These are phyloP conservation scores for Cutaneotrichosporon cavernicola DNA, from an alignment of 1,284 basidiomycete genomes.

Conservation along the genomic window DNA sequence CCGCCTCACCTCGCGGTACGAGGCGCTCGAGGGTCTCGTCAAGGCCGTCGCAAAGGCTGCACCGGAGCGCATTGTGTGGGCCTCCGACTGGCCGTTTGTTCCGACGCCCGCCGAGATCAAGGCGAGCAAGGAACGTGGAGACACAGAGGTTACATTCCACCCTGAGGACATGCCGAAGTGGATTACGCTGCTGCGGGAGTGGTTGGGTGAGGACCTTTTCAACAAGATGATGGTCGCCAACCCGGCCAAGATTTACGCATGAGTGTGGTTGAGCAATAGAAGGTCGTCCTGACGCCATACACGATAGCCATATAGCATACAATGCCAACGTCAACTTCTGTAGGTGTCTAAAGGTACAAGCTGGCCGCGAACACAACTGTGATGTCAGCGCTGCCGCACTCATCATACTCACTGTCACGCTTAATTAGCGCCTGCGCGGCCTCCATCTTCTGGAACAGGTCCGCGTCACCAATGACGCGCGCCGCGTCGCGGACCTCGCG, in stretches of 20 bases:
- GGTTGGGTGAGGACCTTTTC: slow-evolving; percentile 16
- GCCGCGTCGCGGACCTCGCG: slow-evolving; percentile 96
- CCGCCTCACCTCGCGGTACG: slow-evolving; percentile 12
- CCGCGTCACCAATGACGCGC: slow-evolving; percentile 92
- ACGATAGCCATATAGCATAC: not conserved
- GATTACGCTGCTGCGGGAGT: slow-evolving; percentile 10
- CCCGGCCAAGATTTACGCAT: slow-evolving; percentile 10
- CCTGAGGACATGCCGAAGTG: slow-evolving; percentile 14
- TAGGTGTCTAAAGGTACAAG: slow-evolving; percentile 65
- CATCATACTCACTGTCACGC: slow-evolving; percentile 72
- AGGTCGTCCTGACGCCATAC: not conserved
- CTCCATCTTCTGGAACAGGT: slow-evolving; percentile 97
- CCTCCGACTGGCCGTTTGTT: slow-evolving; percentile 18
- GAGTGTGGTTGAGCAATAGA: not conserved
- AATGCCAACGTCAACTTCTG: slow-evolving; percentile 1
- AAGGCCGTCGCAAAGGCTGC: slow-evolving; percentile 1
- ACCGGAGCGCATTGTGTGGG: slow-evolving; percentile 13
- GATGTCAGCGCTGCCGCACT: not conserved
- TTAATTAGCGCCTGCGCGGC: slow-evolving; percentile 89
- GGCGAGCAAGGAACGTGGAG: not conserved
- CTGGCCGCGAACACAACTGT: slow-evolving; percentile 81
- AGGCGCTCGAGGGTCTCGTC: slow-evolving; percentile 15
- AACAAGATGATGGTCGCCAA: slow-evolving; percentile 15
- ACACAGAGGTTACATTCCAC: slow-evolving; percentile 3
- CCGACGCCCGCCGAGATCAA: slow-evolving; percentile 10